These are phyloP conservation scores for Acanthamoeba healyi DNA, from an alignment of 208 protist genomes.

Conservation along the genomic window DNA sequence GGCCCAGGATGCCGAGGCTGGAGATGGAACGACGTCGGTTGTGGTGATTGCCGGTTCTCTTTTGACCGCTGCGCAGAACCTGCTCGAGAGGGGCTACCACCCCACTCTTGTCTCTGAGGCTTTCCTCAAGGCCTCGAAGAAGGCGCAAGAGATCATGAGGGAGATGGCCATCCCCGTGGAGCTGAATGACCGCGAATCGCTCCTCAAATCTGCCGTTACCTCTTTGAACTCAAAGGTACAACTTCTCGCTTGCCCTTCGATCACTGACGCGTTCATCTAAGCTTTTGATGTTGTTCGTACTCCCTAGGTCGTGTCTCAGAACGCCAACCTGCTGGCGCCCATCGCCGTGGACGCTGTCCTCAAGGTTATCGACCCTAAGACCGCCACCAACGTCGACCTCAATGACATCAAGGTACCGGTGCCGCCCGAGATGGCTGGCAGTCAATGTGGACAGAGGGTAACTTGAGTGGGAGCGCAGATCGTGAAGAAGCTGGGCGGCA, in stretches of 20 bases:
- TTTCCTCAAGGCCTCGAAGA: conserved; percentile 91
- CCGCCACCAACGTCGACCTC: conserved; percentile 97
- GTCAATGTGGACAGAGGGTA: too few species aligned
- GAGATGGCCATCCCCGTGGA: conserved; percentile 96
- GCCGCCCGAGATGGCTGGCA: too few species aligned
- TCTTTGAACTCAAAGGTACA: conserved; percentile 98
- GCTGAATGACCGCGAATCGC: conserved; percentile 94
- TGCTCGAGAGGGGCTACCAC: conserved; percentile 94
- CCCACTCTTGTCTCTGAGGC: conserved; percentile 81
- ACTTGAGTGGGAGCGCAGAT: too few species aligned
- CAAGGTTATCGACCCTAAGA: conserved; percentile 91
- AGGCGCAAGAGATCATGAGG: conserved; percentile 95
- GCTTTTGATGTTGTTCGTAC: too few species aligned
- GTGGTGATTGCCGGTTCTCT: conserved; percentile 99
- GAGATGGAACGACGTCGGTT: conserved; percentile 99
- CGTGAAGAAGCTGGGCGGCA: conserved; percentile 96
- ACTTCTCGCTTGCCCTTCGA: neutral
- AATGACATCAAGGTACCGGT: conserved; percentile 95
- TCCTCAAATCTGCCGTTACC: conserved; percentile 97
- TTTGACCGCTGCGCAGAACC: conserved; percentile 96
- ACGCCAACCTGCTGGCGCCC: conserved; percentile 97
- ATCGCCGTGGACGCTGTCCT: conserved; percentile 98
- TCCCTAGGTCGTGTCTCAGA: conserved; percentile 94
- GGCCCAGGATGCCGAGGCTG: conserved; percentile 99
- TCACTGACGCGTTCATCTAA: neutral